These are phyloP conservation scores for Corniculantispora saksenae DNA, from an alignment of 2,329 filamentous ascomycete genomes.

Conservation along the genomic window DNA sequence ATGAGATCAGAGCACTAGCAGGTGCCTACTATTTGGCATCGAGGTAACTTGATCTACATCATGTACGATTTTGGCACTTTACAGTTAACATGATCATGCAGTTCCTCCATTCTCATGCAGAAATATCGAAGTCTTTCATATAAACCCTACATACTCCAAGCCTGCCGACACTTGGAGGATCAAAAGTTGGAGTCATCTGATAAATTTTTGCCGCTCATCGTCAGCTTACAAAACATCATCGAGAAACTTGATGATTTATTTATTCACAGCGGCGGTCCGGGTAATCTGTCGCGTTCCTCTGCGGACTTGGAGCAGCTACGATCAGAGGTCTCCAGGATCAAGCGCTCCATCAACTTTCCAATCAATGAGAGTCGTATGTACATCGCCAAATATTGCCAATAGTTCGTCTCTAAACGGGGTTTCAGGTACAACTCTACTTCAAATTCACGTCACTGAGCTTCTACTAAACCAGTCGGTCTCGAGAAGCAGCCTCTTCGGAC, in stretches of 20 bases:
- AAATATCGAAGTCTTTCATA: slow-evolving; percentile 32
- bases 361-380: slow-evolving; percentile 34
- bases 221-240: slow-evolving; percentile 32
- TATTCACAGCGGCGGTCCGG: not conserved
- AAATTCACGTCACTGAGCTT: slow-evolving; percentile 32
- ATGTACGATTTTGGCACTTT: not conserved
- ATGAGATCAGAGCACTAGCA: slow-evolving; percentile 33
- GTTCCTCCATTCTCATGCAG: slow-evolving; percentile 34
- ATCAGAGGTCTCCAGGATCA: slow-evolving; percentile 26
- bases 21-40: slow-evolving; percentile 36
- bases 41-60: slow-evolving; percentile 23
- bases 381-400: accelerated
- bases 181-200: slow-evolving; percentile 25
- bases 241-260: slow-evolving; percentile 34
- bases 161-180: slow-evolving; percentile 25
- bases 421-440: slow-evolving; percentile 30
- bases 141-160: slow-evolving; percentile 31
- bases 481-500: slow-evolving; percentile 29
- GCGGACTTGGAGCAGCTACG: slow-evolving; percentile 21
- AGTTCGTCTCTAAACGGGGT: not conserved
- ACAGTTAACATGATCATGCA: not conserved
- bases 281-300: not conserved
- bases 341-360: slow-evolving; percentile 29
- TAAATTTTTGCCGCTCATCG: slow-evolving; percentile 32
- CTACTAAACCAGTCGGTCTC: slow-evolving; percentile 33